These are phyloP conservation scores for Kregervanrija fluxuum DNA, from an alignment of 805 yeast species.

Conservation along the genomic window DNA sequence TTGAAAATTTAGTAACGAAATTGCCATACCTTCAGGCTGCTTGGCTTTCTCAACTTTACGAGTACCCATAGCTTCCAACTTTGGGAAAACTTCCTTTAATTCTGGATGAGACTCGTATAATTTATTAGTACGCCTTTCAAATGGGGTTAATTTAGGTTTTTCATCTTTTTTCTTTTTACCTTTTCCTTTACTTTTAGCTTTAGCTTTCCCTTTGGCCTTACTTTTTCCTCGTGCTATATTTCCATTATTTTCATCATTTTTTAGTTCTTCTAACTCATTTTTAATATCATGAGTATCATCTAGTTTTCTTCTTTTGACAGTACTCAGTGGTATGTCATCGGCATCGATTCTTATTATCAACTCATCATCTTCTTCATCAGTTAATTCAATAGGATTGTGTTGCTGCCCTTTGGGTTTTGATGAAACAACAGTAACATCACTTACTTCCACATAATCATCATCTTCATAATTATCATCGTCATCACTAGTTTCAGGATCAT, in stretches of 20 bases:
- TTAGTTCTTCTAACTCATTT: conserved; percentile 21
- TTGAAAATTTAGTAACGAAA: conserved; percentile 81
- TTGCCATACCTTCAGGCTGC: conserved; percentile 75
- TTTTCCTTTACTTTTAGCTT: conserved; percentile 10
- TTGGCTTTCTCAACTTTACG: conserved; percentile 48
- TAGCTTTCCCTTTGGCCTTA: conserved; percentile 16
- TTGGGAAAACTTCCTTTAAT: conserved; percentile 62
- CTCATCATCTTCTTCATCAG: conserved; percentile 6
- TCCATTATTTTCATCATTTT: conserved; percentile 17
- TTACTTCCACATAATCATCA: conserved; percentile 37
- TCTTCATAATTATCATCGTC: conserved; percentile 16
- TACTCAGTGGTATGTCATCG: not conserved
- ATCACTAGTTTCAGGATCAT: conserved; percentile 8
- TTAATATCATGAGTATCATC: conserved; percentile 12
- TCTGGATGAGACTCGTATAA: conserved; percentile 76
- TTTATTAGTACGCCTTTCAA: conserved; percentile 59
- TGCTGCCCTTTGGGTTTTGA: conserved; percentile 30
- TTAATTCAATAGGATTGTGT: conserved; percentile 30
- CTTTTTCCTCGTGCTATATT: conserved; percentile 37
- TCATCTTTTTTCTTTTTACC: conserved; percentile 16
- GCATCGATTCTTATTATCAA: conserved; percentile 4
- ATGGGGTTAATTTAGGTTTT: conserved; percentile 57
- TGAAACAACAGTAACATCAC: conserved; percentile 25
- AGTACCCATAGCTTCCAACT: conserved; percentile 40
- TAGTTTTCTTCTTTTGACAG: not conserved